Conservation (phyloP, 2,329 filamentous ascomycete genomes). For the Metarhizium anisopliae region DNA sequence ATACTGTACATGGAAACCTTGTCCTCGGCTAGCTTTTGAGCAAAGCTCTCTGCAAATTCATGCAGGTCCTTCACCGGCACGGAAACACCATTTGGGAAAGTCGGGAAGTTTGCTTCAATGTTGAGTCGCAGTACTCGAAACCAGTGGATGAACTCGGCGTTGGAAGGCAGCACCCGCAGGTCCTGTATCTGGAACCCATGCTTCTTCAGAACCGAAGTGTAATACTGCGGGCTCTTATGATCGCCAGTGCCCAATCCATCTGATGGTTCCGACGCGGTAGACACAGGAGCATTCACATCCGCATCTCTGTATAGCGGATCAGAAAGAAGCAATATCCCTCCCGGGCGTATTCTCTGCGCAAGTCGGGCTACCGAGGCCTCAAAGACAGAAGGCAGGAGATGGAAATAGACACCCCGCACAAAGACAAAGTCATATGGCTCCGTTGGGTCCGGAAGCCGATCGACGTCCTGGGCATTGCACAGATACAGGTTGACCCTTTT, state of each 20-base stretch:
- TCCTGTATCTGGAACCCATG: slow-evolving; percentile 4
- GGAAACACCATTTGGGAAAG: neutral
- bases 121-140: slow-evolving; percentile 3
- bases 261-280: neutral
- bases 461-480: slow-evolving; percentile 1
- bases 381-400: slow-evolving; percentile 1
- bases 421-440: slow-evolving; percentile 1
- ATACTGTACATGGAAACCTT: slow-evolving; percentile 4
- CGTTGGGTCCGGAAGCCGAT: neutral
- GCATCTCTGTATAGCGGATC: slow-evolving; percentile 2
- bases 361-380: slow-evolving; percentile 4
- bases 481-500: neutral
- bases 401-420: slow-evolving; percentile 1
- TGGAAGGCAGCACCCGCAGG: slow-evolving; percentile 4
- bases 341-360: slow-evolving; percentile 1
- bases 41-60: slow-evolving; percentile 2
- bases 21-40: neutral
- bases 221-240: slow-evolving; percentile 3
- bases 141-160: slow-evolving; percentile 5
- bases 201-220: neutral
- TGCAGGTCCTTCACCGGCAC: neutral
- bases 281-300: neutral
- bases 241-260: neutral
- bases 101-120: slow-evolving; percentile 3
- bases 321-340: slow-evolving; percentile 2